Conservation (phyloP, 495 filamentous ascomycete species). For the Aspergillus campestris region DNA sequence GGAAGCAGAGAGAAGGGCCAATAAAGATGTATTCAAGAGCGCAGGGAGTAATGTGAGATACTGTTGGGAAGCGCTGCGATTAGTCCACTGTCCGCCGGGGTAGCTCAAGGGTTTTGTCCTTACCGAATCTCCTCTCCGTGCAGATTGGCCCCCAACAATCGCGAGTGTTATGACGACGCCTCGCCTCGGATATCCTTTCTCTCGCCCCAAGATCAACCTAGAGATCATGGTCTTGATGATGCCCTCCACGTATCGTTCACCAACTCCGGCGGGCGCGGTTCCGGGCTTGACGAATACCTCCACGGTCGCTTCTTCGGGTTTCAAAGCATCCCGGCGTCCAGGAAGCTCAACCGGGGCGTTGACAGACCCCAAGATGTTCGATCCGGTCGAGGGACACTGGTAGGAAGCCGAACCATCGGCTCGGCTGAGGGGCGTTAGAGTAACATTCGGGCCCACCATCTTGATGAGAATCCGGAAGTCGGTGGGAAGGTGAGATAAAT, state of each 20-base stretch:
- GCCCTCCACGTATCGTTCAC: slow-evolving; percentile 49
- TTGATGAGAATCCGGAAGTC: not conserved
- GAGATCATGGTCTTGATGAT: slow-evolving; percentile 23
- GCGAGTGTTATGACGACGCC: slow-evolving; percentile 36
- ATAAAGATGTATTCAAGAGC: slow-evolving; percentile 61
- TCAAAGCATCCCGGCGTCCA: slow-evolving; percentile 67
- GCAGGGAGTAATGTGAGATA: slow-evolving; percentile 66
- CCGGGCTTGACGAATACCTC: slow-evolving; percentile 87
- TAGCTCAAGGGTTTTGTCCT: slow-evolving; percentile 25
- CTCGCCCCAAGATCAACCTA: slow-evolving; percentile 27
- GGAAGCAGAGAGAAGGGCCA: slow-evolving; percentile 68
- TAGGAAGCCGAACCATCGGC: slow-evolving; percentile 86
- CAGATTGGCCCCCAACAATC: slow-evolving; percentile 45
- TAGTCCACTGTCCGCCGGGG: not conserved
- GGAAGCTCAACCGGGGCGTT: slow-evolving; percentile 88
- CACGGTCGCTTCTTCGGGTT: slow-evolving; percentile 80
- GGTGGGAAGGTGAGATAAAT: not conserved
- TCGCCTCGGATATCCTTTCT: slow-evolving; percentile 29
- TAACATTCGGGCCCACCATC: slow-evolving; percentile 32
- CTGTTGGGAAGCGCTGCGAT: slow-evolving; percentile 31
- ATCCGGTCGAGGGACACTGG: slow-evolving; percentile 58
- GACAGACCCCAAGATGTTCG: slow-evolving; percentile 72
- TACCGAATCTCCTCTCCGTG: slow-evolving; percentile 61
- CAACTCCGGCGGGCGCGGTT: slow-evolving; percentile 55
- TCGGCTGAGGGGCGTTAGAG: slow-evolving; percentile 50